Evolutionary conservation across 176 grass and related monocot genomes (phyloP), one percentile per base, ranked within the genome.

Genomic region (Panicum miliaceum): DNA sequence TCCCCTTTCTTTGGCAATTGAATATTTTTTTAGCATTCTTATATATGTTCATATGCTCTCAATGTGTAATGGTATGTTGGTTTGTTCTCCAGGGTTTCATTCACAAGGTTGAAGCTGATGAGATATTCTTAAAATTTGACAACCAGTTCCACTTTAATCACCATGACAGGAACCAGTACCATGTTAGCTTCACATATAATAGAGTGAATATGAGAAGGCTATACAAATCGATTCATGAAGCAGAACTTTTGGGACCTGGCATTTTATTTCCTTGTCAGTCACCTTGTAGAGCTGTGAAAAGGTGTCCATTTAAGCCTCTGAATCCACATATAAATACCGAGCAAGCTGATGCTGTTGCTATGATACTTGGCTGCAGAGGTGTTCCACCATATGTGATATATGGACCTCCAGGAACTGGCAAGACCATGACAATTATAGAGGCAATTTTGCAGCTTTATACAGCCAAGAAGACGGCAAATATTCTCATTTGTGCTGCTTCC

Each of bases 131-230:
- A 71, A 82, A 82, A 81, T 98, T 98, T 81, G 77, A 98, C 79
- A 45, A 83, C 3, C 43, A 10, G 14, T 84, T 98, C 56, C 93
- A 95, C 60, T 7, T 50, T 11, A 58, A 35, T 50, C 93, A 93
- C 35, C 80, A 2, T 19, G 81, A 90, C 34, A 86, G 68, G 67
- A 79, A 90, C 37, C 78, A 37, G 29, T 94, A 90, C 50, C 85
- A 91, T 56, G 93, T 94, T 51, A 95, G 87, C 77, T 95, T 98
- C 83, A 90, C 91, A 43, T 98, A 95, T 90, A 98, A 98, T 75
- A 93, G 96, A 83, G 52, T 92, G 78, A 92, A 78, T 83, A 94
- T 95, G 93, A 92, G 96, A 90, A 92, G 93, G n/a, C 79, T 84
- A 42, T 95, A 98, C 70, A 90, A 89, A 52, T 64, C 93, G 29